Conservation (phyloP, 1,284 basidiomycete species). For the Ustilago curta region DNA sequence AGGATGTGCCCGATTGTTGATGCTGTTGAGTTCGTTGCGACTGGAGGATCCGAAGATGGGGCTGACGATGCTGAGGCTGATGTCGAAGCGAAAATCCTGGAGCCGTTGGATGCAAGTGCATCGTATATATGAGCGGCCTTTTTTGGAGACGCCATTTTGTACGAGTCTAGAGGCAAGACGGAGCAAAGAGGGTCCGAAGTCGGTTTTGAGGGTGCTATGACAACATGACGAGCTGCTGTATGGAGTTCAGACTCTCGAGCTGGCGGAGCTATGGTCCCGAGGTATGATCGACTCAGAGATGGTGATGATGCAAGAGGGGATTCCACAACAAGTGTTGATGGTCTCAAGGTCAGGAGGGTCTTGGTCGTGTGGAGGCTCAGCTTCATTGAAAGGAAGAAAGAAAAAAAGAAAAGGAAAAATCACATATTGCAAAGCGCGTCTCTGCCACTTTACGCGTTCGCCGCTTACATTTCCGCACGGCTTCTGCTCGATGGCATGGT, state of each 20-base stretch:
- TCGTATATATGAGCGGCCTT: constrained; percentile 42
- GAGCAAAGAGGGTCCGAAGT: constrained; percentile 7
- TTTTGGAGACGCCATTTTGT: constrained; percentile 41
- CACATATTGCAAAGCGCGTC: constrained; percentile 28
- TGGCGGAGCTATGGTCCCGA: neutral
- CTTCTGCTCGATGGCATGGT: neutral
- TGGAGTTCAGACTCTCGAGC: neutral
- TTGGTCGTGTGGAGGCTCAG: constrained; percentile 43
- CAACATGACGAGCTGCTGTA: constrained; percentile 9
- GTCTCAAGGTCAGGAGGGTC: constrained; percentile 1
- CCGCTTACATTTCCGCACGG: neutral
- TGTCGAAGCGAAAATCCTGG: constrained; percentile 10
- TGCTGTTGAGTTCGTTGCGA: neutral
- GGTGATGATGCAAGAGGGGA: neutral
- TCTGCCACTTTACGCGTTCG: constrained; percentile 17
- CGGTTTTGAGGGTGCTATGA: constrained; percentile 1
- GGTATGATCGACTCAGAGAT: neutral
- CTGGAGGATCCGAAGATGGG: neutral
- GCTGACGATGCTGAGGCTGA: constrained; percentile 9
- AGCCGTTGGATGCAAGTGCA: constrained; percentile 9
- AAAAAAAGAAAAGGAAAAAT: constrained; percentile 26
- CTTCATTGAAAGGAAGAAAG: no score
- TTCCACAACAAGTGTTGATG: constrained; percentile 6
- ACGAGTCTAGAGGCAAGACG: neutral
- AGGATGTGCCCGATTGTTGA: constrained; percentile 18